Base-by-base conservation (phyloP, 106 monocot species). In the Iris macrosiphon region DNA sequence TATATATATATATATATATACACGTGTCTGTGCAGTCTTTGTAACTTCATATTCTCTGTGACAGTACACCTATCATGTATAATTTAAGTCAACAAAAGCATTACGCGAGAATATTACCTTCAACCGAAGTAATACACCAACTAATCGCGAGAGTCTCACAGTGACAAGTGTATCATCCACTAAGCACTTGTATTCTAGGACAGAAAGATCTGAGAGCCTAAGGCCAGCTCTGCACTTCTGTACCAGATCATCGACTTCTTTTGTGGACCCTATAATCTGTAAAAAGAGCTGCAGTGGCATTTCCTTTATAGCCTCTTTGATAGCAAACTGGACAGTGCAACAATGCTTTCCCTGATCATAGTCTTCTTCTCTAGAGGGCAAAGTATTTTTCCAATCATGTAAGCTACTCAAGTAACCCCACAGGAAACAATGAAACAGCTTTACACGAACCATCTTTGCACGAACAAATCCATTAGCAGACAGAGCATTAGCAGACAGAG, bases 251-350 rank as follows among this genome's bases (percentile, higher is more conserved):
- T 86, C 69, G 49, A 77, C 63, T n/a, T 60, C 45, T 38, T 62
- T 68, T 61, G 68, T 41, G 67, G 57, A 79, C 4, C 96, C 96
- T 12, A 75, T 82, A 57, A 96, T 77, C 53, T 96, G 96, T 57
- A 86, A 66, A 65, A 96, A 96, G 28, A 96, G 63, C 53, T 96
- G 77, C 57, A 96, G 63, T 18, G 85, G 90, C 89, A 96, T 86
- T 50, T 68, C 69, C 38, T 83, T 79, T 65, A 80, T 49, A 51
- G 83, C 85, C 46, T 40, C 39, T 26, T 54, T 69, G 47, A 86
- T 56, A 53, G 70, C 59, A 77, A 96, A 69, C 24, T 69, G 70
- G 50, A 59, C 65, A 20, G 56, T 65, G 45, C 64, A 52, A 8
- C 33, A 30, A 51, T 54, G 53, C 71, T 52, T 64, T 7, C 78